Evolutionary conservation across 352 stramenopile genomes (phyloP), one percentile per base, ranked within the genome.

Genomic region (Globisporangium rhizosaccharum): DNA sequence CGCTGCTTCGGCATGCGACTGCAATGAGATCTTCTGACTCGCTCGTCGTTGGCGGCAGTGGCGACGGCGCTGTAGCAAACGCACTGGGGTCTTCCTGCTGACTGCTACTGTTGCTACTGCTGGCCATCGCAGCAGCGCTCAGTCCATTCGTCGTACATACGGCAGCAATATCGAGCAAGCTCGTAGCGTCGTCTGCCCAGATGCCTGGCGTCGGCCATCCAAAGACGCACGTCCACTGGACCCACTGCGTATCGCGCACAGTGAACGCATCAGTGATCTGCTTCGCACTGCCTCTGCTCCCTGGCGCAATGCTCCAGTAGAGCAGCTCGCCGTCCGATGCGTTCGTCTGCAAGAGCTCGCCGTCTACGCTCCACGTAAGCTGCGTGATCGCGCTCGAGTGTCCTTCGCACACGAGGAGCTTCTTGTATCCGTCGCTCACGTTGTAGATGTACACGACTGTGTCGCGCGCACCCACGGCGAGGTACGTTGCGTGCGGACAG

Each of bases 281-380:
- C 56, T 87, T 88, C 20, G 69, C 68, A 33, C 60, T 69, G 8
- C 65, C 66, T 30, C 68, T 73, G 0, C 41, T 47, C 15, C 62
- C 57, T 0, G 66, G 52, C 20, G 69, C 62, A 17, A 81, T 33
- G 14, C 73, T 62, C 81, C 81, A 90, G 53, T 84, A 72, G 10
- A 88, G 52, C 42, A 88, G 69, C 37, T 90, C 81, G 7, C 81
- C 75, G 53, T 90, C 78, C 7, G 71, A 67, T 15, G 81, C 72
- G 56, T 96, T 97, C 54, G 72, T 92, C 50, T 88, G 76, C 2
- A 98, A 48, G 30, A 94, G 85, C 36, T 84, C 78, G 4, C 76
- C 72, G 14, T 96, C 85, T 10, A 42, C 67, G 46, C 75, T 96
- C 73, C 94, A 98, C 39, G 97, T 95, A 41, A 98, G 70, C 61